Evolutionary conservation across 2,329 filamentous ascomycete genomes (phyloP).

Genomic region (Aspergillus ochraceus): DNA sequence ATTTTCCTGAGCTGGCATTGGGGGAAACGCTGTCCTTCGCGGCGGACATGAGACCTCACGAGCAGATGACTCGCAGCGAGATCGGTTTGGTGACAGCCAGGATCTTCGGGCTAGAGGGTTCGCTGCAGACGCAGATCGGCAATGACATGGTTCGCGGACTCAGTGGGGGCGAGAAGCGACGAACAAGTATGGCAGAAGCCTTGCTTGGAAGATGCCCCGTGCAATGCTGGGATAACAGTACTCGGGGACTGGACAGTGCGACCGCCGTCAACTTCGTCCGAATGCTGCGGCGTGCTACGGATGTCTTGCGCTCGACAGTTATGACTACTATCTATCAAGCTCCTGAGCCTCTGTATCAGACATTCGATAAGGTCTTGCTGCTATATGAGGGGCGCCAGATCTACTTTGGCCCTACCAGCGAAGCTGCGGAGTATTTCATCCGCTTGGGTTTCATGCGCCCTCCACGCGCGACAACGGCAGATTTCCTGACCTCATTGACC

Average conservation of each 20-base stretch:
- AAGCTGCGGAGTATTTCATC: conserved; percentile 67
- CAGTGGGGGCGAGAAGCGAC: conserved; percentile 12
- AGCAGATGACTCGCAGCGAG: conserved; percentile 5
- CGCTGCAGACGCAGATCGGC: conserved; percentile 14
- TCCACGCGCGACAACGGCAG: conserved; percentile 66
- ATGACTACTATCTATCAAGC: conserved; percentile 59
- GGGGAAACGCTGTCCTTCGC: conserved; percentile 75
- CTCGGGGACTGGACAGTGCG: conserved; percentile 43
- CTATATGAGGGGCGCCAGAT: conserved; percentile 76
- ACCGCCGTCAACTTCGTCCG: conserved; percentile 55
- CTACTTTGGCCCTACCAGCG: conserved; percentile 66
- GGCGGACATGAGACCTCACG: conserved; percentile 51
- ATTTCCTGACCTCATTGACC: conserved; percentile 71
- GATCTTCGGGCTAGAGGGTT: conserved; percentile 13
- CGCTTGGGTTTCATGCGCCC: conserved; percentile 69
- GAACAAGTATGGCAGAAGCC: conserved; percentile 11
- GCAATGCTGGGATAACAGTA: conserved; percentile 42
- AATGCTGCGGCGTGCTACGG: conserved; percentile 33
- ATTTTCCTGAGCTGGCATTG: conserved; percentile 72
- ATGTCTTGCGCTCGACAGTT: conserved; percentile 33
- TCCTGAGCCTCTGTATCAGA: conserved; percentile 49
- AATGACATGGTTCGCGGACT: conserved; percentile 17
- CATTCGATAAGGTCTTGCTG: conserved; percentile 72
- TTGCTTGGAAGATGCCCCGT: not conserved
- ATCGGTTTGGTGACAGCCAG: conserved; percentile 6